phyloP scores from a whole-genome alignment of 495 filamentous ascomycete genomes.

The Tuber borchii region DNA sequence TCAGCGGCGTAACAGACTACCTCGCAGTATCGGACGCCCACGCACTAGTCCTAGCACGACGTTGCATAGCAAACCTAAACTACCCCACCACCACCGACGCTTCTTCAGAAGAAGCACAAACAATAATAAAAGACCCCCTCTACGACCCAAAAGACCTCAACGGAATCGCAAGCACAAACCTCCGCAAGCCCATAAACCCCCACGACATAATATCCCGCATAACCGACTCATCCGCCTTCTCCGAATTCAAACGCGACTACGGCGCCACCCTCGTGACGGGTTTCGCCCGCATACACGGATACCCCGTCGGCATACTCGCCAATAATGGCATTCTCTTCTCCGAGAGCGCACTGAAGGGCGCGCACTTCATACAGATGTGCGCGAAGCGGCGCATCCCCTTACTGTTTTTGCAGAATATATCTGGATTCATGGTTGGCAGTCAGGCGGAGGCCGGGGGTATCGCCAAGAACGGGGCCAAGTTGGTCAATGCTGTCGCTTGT shows the following conservation, averaged over 20 bases:
- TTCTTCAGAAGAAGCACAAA: conserved; percentile 37
- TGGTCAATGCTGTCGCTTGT: conserved; percentile 92
- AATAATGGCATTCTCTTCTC: conserved; percentile 99
- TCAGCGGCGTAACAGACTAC: conserved; percentile 95
- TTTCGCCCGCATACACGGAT: conserved; percentile 83
- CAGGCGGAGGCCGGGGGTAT: conserved; percentile 93
- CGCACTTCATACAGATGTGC: conserved; percentile 98
- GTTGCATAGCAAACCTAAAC: conserved; percentile 82
- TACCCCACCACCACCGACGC: conserved; percentile 51
- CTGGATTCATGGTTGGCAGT: conserved; percentile 92
- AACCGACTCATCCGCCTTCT: conserved; percentile 81
- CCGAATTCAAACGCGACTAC: conserved; percentile 93
- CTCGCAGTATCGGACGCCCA: conserved; percentile 91
- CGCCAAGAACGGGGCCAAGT: conserved; percentile 94
- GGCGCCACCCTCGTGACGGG: conserved; percentile 83
- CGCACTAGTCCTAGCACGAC: conserved; percentile 76
- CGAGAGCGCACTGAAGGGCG: conserved; percentile 80
- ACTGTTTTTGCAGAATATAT: conserved; percentile 93
- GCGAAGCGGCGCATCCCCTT: conserved; percentile 81
- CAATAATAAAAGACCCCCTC: conserved; percentile 60
- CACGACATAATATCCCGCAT: conserved; percentile 91
- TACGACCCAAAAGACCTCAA: conserved; percentile 74
- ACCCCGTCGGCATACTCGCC: conserved; percentile 86
- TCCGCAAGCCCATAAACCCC: conserved; percentile 72
- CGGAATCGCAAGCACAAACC: conserved; percentile 83